Evolutionary conservation across 257 asterid species (phyloP), one percentile per base, ranked within the genome.

Genomic region (Knoxia roxburghii): DNA sequence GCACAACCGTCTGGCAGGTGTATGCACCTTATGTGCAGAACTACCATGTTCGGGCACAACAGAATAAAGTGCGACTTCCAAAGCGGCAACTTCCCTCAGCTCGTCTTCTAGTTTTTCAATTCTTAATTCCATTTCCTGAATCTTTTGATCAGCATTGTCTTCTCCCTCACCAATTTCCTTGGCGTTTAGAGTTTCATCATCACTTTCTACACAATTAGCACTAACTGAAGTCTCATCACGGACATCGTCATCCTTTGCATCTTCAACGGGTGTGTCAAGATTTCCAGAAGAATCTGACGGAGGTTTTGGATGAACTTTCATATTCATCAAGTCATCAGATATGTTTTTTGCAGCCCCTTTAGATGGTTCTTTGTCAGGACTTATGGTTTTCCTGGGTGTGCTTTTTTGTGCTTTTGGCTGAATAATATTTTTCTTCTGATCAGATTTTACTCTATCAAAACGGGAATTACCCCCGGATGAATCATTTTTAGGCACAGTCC

Each of bases 1-100:
- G 60, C 95, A 84, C 70, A 90, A 95, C 65, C 96, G 95, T 72
- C 99, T 84, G 20, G 97, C 96, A 66, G 99, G 96, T 61, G 95
- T 85, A 76, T 94, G 97, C 80, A 90, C 87, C 83, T 94, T 94
- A 82, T 94, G 97, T 53, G 91, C 89, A 6, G 96, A 94, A 82
- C 89, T 85, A 43, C 91, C 91, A 79, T 94, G 99, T 77, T 88
- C 99, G 55, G 99, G 97, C 48, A 87, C 93, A 65, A 94, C 95
- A 68, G 96, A 88, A 71, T 94, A 94, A 17, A 94, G 86, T 39
- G 97, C 83, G 69, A 94, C 79, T 85, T 94, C 99, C 68, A 94
- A 82, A 68, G 99, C 88, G 61, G 97, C 97, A 33, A 94, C 99
- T 83, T 88, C 95, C 74, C 95, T 88, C 56, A 94, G 85, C 82